Evolutionary conservation across 2,329 filamentous ascomycete genomes (phyloP).

Genomic region (Ilyonectria destructans): DNA sequence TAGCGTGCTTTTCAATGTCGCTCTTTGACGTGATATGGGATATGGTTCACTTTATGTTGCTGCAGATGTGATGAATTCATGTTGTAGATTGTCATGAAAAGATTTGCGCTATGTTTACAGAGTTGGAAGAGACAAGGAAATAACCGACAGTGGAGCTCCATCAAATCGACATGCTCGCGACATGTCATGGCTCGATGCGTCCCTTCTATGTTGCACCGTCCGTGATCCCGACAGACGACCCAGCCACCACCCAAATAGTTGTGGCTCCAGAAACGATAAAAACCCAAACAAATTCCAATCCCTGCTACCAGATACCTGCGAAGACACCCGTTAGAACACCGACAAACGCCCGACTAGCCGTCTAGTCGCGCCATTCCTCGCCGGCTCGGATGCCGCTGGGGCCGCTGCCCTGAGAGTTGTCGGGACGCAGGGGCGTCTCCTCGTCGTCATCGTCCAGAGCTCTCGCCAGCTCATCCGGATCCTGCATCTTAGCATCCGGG

Average conservation of each 20-base stretch:
- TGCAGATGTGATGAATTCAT: background rate
- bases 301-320: constrained; percentile 19
- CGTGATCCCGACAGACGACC: constrained; percentile 15
- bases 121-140: constrained; percentile 9
- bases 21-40: background rate
- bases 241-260: constrained; percentile 10
- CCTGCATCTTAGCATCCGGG: constrained; percentile 77
- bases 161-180: constrained; percentile 6
- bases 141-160: background rate
- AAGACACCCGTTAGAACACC: constrained; percentile 20
- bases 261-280: constrained; percentile 30
- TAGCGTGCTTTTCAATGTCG: background rate
- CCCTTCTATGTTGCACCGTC: constrained; percentile 30
- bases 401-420: constrained; percentile 46
- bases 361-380: constrained; percentile 64
- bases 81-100: constrained; percentile 17
- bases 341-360: constrained; percentile 6
- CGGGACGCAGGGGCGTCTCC: constrained; percentile 52
- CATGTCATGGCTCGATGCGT: constrained; percentile 11
- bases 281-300: constrained; percentile 22
- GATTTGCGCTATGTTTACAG: constrained; percentile 22
- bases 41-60: background rate
- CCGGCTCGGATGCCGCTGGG: constrained; percentile 62
- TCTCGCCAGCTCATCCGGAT: constrained; percentile 76
- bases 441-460: constrained; percentile 72